These are phyloP conservation scores for Leishmania martiniquensis DNA, from an alignment of 208 protist species.

Conservation along the genomic window DNA sequence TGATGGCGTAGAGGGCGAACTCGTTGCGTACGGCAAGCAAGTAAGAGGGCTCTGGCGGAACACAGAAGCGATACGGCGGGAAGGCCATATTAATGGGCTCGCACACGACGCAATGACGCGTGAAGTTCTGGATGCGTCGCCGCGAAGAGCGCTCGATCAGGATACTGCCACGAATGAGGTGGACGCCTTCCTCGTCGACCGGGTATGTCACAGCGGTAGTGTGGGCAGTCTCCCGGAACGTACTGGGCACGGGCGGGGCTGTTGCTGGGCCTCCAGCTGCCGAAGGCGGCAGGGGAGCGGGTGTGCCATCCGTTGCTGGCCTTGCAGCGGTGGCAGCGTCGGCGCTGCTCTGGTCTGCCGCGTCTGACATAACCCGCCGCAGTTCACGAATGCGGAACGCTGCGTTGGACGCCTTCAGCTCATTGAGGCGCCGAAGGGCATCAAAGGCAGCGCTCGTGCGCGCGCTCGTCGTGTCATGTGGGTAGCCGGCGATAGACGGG, in stretches of 20 bases:
- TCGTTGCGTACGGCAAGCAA: constrained; percentile 51
- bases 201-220: constrained; percentile 20
- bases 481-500: constrained; percentile 40
- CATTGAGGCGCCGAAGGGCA: constrained; percentile 55
- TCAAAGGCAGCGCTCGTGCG: constrained; percentile 71
- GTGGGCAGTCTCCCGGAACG: not conserved
- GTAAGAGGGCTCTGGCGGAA: constrained; percentile 86
- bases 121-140: constrained; percentile 66
- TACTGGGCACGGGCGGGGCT: not conserved
- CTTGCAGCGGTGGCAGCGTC: not conserved
- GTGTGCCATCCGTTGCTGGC: not conserved
- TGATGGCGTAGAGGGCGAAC: constrained; percentile 63
- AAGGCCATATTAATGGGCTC: constrained; percentile 40
- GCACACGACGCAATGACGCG: constrained; percentile 56
- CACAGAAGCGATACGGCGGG: constrained; percentile 71
- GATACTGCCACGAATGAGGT: constrained; percentile 48
- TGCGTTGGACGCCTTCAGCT: constrained; percentile 34
- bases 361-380: constrained; percentile 20
- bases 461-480: constrained; percentile 38
- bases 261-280: not conserved
- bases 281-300: not conserved
- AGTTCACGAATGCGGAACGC: constrained; percentile 33
- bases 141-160: constrained; percentile 65
- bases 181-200: constrained; percentile 34
- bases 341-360: not conserved